A percentile compares a stretch with the other conserved stretches of the same genome.
Evolutionary conservation across 2,329 filamentous ascomycete genomes (phyloP).

Genomic region (Geosmithia putterillii): DNA sequence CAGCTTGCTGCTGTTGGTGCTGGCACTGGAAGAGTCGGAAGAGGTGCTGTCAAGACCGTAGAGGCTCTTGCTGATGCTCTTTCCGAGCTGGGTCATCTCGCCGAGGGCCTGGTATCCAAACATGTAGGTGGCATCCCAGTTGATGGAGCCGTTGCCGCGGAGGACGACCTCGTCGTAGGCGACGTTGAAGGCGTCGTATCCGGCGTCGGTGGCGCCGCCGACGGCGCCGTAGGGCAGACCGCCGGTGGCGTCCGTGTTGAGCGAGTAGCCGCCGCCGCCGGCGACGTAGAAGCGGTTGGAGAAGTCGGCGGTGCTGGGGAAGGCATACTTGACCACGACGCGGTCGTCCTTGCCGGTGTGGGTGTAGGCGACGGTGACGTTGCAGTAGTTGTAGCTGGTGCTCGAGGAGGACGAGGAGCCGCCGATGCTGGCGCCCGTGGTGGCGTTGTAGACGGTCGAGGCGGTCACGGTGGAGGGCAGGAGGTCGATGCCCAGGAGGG

Average conservation of each 20-base stretch:
- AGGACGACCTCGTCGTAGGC: conserved; percentile 25
- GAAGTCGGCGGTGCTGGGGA: conserved; percentile 22
- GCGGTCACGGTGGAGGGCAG: conserved; percentile 27
- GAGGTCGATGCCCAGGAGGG: conserved; percentile 10
- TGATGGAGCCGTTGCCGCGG: conserved; percentile 34
- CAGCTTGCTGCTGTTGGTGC: conserved; percentile 15
- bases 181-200: conserved; percentile 21
- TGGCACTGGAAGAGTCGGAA: too few relatives aligned
- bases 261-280: conserved; percentile 26
- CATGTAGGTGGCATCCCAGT: conserved; percentile 35
- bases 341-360: conserved; percentile 17
- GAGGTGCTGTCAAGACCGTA: conserved; percentile 19
- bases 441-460: conserved; percentile 6
- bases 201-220: conserved; percentile 26
- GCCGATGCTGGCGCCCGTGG: conserved; percentile 7
- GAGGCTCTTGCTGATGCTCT: conserved; percentile 25
- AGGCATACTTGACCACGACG: conserved; percentile 19
- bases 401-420: conserved; percentile 11
- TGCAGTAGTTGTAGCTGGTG: conserved; percentile 17
- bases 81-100: conserved; percentile 32
- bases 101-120: conserved; percentile 37
- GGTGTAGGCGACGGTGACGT: conserved; percentile 21
- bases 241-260: conserved; percentile 14
- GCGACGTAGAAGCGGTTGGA: conserved; percentile 30
- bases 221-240: conserved; percentile 27